phyloP scores from a whole-genome alignment of 352 stramenopile species.

The Phytophthora pistaciae region DNA sequence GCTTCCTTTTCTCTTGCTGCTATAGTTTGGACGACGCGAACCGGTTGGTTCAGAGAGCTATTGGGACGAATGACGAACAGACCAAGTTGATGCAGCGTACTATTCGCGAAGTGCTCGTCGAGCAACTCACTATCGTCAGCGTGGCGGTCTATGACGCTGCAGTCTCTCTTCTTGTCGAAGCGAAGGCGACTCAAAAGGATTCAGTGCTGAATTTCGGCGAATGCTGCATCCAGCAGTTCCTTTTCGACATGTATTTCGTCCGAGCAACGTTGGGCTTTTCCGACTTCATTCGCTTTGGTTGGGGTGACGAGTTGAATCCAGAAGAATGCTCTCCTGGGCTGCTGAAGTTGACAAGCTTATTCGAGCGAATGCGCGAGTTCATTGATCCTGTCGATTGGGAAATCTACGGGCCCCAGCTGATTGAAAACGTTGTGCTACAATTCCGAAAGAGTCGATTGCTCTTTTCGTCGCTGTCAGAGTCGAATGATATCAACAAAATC shows the following conservation, averaged over 20 bases:
- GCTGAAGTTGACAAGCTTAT: constrained; percentile 65
- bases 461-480: constrained; percentile 87
- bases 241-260: constrained; percentile 93
- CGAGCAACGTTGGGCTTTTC: constrained; percentile 85
- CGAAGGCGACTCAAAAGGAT: constrained; percentile 56
- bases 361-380: constrained; percentile 85
- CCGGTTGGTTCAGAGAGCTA: constrained; percentile 56
- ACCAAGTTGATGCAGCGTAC: constrained; percentile 68
- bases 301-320: constrained; percentile 81
- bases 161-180: constrained; percentile 64
- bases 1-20: constrained; percentile 87
- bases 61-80: constrained; percentile 51
- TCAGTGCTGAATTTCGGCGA: constrained; percentile 85
- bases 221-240: constrained; percentile 85
- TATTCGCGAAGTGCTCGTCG: constrained; percentile 75
- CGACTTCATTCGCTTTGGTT: constrained; percentile 90
- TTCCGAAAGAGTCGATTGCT: constrained; percentile 87
- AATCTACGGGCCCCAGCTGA: constrained; percentile 87
- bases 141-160: constrained; percentile 77
- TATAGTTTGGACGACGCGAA: constrained; percentile 87
- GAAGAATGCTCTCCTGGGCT: constrained; percentile 64
- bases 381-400: constrained; percentile 91
- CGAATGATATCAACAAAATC: constrained; percentile 88
- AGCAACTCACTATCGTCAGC: constrained; percentile 83
- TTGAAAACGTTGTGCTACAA: constrained; percentile 88